Conservation (phyloP, 306 rosid genomes). For the Ceratonia siliqua region DNA sequence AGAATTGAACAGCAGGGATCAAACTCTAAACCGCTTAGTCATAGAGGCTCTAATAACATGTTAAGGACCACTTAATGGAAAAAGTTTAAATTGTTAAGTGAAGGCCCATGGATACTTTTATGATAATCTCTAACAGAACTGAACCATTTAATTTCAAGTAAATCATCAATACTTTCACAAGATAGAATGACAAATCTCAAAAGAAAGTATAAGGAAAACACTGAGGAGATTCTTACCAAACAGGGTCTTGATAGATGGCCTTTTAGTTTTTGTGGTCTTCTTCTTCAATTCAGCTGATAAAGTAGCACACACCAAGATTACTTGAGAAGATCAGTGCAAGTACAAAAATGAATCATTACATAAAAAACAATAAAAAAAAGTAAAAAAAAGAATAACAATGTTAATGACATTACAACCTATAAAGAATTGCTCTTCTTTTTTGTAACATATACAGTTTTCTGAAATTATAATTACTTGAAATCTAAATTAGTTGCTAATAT, state of each 20-base stretch:
- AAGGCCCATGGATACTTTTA: no score
- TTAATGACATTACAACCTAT: neutral
- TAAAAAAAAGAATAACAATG: neutral
- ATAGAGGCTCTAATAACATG: no score
- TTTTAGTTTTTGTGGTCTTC: constrained; percentile 80
- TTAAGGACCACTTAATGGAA: no score
- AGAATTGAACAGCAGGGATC: no score
- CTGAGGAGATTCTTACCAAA: constrained; percentile 64
- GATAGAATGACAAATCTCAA: neutral
- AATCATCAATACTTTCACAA: neutral
- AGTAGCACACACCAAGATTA: constrained; percentile 25
- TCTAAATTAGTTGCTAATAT: neutral
- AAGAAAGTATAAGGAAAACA: neutral
- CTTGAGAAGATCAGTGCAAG: constrained; percentile 9
- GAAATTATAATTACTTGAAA: constrained; percentile 22
- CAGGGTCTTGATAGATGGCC: constrained; percentile 92
- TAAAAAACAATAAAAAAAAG: neutral
- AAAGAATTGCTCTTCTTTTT: neutral
- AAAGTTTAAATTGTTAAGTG: no score
- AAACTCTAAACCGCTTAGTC: no score
- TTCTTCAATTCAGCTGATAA: constrained; percentile 91
- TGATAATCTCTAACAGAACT: neutral
- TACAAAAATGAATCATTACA: constrained; percentile 12
- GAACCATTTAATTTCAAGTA: constrained; percentile 20
- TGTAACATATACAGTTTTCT: constrained; percentile 7